Evolutionary conservation across 768 basidiomycete genomes (phyloP), one percentile per base, ranked within the genome.

Genomic region (Tubosaeta brunneosetosa): DNA sequence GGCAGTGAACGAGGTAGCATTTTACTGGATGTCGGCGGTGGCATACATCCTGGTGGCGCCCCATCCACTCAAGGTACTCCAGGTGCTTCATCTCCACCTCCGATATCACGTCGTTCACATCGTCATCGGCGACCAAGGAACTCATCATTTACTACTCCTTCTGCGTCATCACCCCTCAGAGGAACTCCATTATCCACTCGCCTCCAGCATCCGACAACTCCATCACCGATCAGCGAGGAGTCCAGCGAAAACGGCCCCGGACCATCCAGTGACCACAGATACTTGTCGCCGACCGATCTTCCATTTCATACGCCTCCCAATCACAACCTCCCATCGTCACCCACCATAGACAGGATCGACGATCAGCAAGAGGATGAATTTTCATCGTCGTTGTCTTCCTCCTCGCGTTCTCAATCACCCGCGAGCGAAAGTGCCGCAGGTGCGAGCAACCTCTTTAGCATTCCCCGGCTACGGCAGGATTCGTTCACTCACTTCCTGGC

Each of bases 1-100:
- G 97, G 97, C 16, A 93, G 90, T 61, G 97, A 99, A 68, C 81
- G 94, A 11, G 97, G 95, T 8, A 95, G 92, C 65, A 97, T 99
- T 52, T 76, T 99, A 9, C 78, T 99, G 2, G 94, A 97, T 68
- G 89, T 94, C 1, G 94, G 93, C 6, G 67, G 67, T 40, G 63
- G 50, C 37, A 54, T 64, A 33, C 63, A 45, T 38, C 59, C 72
- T 26, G 72, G 76, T 36, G 69, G 69, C 19, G 72, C 74, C 4
- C 72, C 75, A 19, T 64, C 72, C n/a, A 72, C 73, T 40, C 71
- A 77, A 16, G 67, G 71, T 45, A 65, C 74, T 3, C 77, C 82
- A 7, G 77, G 76, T 19, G 73, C 77, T 29, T 74, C 75, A 27
- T 77, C 78, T 27, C 66, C 61, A 5, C 61, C 67, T 14, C 64